These are phyloP conservation scores for Phytophthora uliginosa DNA, from an alignment of 352 stramenopile species.

Conservation along the genomic window DNA sequence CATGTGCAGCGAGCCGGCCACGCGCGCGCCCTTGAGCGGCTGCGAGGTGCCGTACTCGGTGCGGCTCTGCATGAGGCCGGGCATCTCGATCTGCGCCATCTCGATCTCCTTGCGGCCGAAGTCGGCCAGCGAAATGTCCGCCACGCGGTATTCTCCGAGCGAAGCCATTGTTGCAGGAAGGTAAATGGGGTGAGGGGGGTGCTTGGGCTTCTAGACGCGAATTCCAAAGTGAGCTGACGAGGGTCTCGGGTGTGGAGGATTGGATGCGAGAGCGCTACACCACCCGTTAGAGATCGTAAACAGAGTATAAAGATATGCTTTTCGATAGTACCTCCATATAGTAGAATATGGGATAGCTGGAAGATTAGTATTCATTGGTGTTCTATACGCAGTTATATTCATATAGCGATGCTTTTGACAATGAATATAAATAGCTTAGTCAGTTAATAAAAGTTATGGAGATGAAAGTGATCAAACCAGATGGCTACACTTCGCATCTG, in stretches of 20 bases:
- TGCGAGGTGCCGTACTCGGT: constrained; percentile 92
- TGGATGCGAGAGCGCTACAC: constrained; percentile 31
- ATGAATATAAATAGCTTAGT: no score
- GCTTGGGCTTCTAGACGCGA: background rate
- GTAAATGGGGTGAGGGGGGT: background rate
- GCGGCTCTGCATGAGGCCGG: constrained; percentile 97
- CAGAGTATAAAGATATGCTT: constrained; percentile 11
- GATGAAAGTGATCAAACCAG: background rate
- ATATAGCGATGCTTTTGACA: background rate
- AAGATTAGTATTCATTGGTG: background rate
- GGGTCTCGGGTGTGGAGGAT: background rate
- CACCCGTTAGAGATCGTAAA: constrained; percentile 23
- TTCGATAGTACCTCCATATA: background rate
- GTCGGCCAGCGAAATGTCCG: constrained; percentile 98
- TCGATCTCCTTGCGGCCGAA: constrained; percentile 99
- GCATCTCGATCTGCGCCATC: constrained; percentile 99
- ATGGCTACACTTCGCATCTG: background rate
- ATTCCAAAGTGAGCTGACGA: background rate
- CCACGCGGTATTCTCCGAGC: constrained; percentile 88
- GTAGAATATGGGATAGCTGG: background rate
- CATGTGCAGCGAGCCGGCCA: constrained; percentile 99
- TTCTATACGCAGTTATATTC: background rate
- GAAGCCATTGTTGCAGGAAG: constrained; percentile 54
- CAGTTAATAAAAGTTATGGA: background rate
- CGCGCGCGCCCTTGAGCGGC: constrained; percentile 91